Base-by-base conservation (phyloP, 768 basidiomycete genomes). In the Tephrocybe rancida region DNA sequence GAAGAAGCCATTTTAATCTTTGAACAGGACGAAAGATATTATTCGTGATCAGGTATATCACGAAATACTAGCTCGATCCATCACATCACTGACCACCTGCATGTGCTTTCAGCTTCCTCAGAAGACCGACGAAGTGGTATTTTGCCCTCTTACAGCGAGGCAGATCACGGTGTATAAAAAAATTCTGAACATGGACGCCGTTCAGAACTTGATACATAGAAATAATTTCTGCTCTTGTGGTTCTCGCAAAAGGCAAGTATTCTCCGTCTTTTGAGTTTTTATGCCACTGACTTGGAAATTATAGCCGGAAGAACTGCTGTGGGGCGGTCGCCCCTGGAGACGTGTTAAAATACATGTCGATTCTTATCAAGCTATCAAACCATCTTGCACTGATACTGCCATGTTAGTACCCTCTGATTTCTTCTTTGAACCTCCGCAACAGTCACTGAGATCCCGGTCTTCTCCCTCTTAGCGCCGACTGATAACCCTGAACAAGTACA, bases 91-190 rank as follows among this genome's bases (percentile, higher is more conserved):
- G 11, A 45, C 42, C 32, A 26, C 11, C 25, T 57, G n/a, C 42
- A 13, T 34, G 18, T 16, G 18, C n/a, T 8, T 45, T 2, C 61
- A 95, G 88, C 77, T 98, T 2, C 96, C 96, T 1, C 77, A 78
- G 56, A 99, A 99, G 74, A 80, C 80, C 0, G 96, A 99, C 60
- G 77, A 93, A 63, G 90, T 98, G 13, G 92, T 97, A 5, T 96
- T 98, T 63, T 99, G 96, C 63, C 95, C 94, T 14, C 72, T 98
- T 44, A 90, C 90, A 0, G 53, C 72, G 0, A 76, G 71, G 30
- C 95, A 97, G 69, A 80, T 85, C 25, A 64, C 68, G 14, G 90
- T 86, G 0, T 96, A 97, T 68, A 88, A 83, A 59, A 77, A 79
- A 5, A 76, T 95, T 29, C 71, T 95, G 21, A 69, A 68, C n/a